Conservation (phyloP, 2,329 filamentous ascomycete genomes). For the Berkeleyomyces rouxiae region DNA sequence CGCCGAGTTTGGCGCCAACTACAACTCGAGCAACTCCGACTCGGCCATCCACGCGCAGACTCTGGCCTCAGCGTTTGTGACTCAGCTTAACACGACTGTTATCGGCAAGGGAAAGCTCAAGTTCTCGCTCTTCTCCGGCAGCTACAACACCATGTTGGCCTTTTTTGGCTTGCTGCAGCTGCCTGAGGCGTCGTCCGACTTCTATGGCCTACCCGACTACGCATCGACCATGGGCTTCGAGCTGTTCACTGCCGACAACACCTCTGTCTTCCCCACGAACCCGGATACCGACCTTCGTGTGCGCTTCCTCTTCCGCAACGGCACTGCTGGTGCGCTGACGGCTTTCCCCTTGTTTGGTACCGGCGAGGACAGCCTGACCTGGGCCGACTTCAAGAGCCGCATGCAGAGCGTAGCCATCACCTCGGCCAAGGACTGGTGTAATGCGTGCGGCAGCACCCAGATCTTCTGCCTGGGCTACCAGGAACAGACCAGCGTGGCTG, state of each 20-base stretch:
- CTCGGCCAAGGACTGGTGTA: slow-evolving; percentile 21
- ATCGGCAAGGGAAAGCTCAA: slow-evolving; percentile 20
- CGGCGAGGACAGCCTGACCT: slow-evolving; percentile 18
- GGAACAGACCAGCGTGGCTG: slow-evolving; percentile 13
- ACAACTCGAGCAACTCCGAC: slow-evolving; percentile 19
- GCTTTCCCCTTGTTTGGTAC: slow-evolving; percentile 21
- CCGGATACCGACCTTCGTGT: slow-evolving; percentile 18
- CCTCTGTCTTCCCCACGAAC: slow-evolving; percentile 18
- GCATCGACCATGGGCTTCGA: slow-evolving; percentile 24
- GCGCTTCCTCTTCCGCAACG: slow-evolving; percentile 23
- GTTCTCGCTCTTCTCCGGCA: slow-evolving; percentile 22
- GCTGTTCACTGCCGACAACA: slow-evolving; percentile 18
- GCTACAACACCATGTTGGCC: slow-evolving; percentile 23
- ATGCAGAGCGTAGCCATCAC: slow-evolving; percentile 19
- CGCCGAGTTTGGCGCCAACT: slow-evolving; percentile 21
- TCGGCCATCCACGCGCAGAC: slow-evolving; percentile 21
- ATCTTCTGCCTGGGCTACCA: slow-evolving; percentile 22
- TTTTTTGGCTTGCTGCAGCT: slow-evolving; percentile 21
- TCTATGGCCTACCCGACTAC: slow-evolving; percentile 22
- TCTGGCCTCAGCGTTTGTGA: slow-evolving; percentile 19
- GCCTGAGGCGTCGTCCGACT: slow-evolving; percentile 18
- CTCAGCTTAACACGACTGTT: slow-evolving; percentile 21
- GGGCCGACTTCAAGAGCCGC: slow-evolving; percentile 19
- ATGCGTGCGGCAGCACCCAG: slow-evolving; percentile 17
- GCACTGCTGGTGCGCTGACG: slow-evolving; percentile 19